Evolutionary conservation across 2,329 filamentous ascomycete genomes (phyloP).

Genomic region (Dactylonectria macrodidyma): DNA sequence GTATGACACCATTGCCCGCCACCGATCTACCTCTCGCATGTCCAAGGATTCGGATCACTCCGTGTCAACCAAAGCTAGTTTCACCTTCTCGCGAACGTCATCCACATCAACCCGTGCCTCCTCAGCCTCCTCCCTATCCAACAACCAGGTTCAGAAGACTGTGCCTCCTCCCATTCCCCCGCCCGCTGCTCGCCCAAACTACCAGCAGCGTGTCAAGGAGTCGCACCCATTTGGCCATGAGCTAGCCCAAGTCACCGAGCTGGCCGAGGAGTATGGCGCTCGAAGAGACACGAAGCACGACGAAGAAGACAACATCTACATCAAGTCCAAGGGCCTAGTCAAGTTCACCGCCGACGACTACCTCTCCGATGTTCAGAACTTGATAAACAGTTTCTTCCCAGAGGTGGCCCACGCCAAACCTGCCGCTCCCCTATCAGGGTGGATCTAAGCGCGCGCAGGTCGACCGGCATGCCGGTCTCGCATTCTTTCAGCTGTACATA

Average conservation of each 20-base stretch:
- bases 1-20: conserved; percentile 80
- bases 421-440: conserved; percentile 54
- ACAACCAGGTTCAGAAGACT: conserved; percentile 48
- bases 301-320: conserved; percentile 77
- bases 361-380: conserved; percentile 80
- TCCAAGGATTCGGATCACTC: conserved; percentile 69
- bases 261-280: conserved; percentile 88
- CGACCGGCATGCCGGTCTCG: conserved; percentile 33
- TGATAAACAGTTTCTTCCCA: conserved; percentile 75
- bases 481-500: conserved; percentile 53
- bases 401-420: conserved; percentile 52
- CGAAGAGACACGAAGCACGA: conserved; percentile 71
- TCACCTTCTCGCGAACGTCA: conserved; percentile 70
- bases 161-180: conserved; percentile 50
- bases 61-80: conserved; percentile 70
- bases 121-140: conserved; percentile 59
- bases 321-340: conserved; percentile 78
- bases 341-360: conserved; percentile 89
- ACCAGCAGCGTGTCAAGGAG: conserved; percentile 57
- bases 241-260: conserved; percentile 91
- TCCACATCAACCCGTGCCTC: conserved; percentile 69
- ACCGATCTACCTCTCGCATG: conserved; percentile 73
- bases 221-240: conserved; percentile 89
- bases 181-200: conserved; percentile 51
- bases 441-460: conserved; percentile 60